Conservation (phyloP, 208 protist genomes). For the Strigomonas culicis region DNA sequence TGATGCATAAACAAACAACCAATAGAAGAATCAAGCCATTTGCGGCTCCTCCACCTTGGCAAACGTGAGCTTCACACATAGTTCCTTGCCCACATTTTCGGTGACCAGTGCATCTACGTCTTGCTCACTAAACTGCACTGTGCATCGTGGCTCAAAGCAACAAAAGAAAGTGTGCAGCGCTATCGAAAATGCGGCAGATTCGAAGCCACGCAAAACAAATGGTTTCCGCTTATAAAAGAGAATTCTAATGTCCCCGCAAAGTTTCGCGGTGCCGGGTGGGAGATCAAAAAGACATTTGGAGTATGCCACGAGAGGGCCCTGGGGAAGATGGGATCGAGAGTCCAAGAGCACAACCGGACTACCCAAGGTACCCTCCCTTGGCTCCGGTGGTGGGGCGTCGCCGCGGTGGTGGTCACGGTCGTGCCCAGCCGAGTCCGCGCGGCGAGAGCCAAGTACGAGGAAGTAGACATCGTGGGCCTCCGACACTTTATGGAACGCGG, state of each 20-base stretch:
- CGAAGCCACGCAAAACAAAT: constrained; percentile 17
- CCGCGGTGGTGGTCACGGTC: no score
- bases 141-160: constrained; percentile 8
- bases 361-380: no score
- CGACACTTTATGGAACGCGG: not conserved
- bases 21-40: no score
- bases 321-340: constrained; percentile 31
- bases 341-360: constrained; percentile 22
- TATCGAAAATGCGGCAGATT: constrained; percentile 25
- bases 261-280: constrained; percentile 5
- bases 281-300: constrained; percentile 34
- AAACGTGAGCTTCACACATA: not conserved
- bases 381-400: no score
- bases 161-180: constrained; percentile 41
- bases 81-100: not conserved
- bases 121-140: constrained; percentile 4
- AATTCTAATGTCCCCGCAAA: constrained; percentile 32
- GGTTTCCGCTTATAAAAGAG: constrained; percentile 32
- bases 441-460: constrained; percentile 15
- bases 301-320: constrained; percentile 18
- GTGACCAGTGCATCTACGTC: constrained; percentile 34
- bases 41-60: no score
- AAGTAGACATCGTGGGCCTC: constrained; percentile 38
- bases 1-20: no score
- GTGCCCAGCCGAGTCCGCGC: no score